Evolutionary conservation across 192 early-diverging fungal species (phyloP).

Genomic region (Helicostylum pulchrum): DNA sequence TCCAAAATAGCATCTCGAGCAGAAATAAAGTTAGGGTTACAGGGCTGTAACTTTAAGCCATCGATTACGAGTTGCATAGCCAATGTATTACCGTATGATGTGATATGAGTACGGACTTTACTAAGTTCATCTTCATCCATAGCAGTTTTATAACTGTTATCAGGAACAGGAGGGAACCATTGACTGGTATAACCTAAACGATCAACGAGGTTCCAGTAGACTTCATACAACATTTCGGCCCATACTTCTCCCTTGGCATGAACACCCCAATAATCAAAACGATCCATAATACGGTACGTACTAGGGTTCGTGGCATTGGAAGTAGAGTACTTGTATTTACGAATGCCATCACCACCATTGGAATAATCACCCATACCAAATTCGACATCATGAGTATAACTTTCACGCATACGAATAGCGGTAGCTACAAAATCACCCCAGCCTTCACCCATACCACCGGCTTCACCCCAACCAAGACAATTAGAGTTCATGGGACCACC

Average conservation of each 20-base stretch:
- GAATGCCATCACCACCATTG: conserved; percentile 85
- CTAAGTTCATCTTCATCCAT: conserved; percentile 23
- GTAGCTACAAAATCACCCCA: conserved; percentile 95
- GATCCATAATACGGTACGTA: conserved; percentile 73
- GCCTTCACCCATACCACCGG: conserved; percentile 93
- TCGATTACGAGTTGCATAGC: conserved; percentile 69
- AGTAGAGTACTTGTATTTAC: conserved; percentile 83
- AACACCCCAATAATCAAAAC: conserved; percentile 86
- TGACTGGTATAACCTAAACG: conserved; percentile 52
- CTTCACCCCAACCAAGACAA: conserved; percentile 85
- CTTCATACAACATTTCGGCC: conserved; percentile 90
- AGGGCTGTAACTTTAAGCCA: conserved; percentile 76
- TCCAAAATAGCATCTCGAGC: conserved; percentile 72
- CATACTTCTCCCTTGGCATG: conserved; percentile 91
- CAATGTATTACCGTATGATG: conserved; percentile 65
- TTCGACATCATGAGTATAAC: conserved; percentile 52
- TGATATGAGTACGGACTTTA: conserved; percentile 30
- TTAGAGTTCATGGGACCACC: conserved; percentile 89
- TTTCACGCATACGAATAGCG: conserved; percentile 61
- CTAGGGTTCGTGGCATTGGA: conserved; percentile 70
- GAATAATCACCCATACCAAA: conserved; percentile 83
- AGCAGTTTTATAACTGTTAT: neutral
- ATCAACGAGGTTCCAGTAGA: conserved; percentile 70
- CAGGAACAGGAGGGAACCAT: conserved; percentile 50
- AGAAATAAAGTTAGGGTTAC: conserved; percentile 66